Conservation (phyloP, 208 protist species). For the Leishmania arabica region DNA sequence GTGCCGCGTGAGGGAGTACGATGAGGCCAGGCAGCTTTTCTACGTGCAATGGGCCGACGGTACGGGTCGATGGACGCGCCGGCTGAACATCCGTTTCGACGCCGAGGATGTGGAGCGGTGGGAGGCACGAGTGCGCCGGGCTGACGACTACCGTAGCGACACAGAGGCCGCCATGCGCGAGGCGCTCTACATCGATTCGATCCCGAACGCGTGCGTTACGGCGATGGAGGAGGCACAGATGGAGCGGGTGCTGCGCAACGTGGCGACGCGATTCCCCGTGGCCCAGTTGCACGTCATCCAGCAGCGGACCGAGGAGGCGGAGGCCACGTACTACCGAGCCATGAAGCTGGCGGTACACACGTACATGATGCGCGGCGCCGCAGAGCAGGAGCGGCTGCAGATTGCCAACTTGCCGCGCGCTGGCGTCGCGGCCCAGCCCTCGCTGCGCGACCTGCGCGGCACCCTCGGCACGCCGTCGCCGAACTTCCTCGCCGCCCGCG, state of each 20-base stretch:
- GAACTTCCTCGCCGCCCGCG: conserved; percentile 63
- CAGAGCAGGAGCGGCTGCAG: conserved; percentile 67
- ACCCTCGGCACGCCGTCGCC: conserved; percentile 85
- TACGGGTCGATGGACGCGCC: conserved; percentile 81
- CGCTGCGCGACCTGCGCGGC: conserved; percentile 61
- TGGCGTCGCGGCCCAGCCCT: conserved; percentile 35
- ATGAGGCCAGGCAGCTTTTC: conserved; percentile 62
- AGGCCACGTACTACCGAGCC: conserved; percentile 79
- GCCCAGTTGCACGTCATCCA: conserved; percentile 77
- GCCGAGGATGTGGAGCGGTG: conserved; percentile 74
- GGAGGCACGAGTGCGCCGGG: conserved; percentile 71
- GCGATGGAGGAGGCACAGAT: conserved; percentile 84
- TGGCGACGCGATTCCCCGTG: conserved; percentile 79
- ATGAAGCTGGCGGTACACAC: conserved; percentile 81
- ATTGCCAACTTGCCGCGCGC: conserved; percentile 28
- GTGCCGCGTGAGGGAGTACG: conserved; percentile 79
- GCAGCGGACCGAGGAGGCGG: conserved; percentile 67
- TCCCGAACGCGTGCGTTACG: conserved; percentile 55
- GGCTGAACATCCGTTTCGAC: conserved; percentile 93
- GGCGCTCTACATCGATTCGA: conserved; percentile 74
- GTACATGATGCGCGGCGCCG: conserved; percentile 62
- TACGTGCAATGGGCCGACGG: conserved; percentile 76
- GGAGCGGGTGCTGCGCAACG: conserved; percentile 80
- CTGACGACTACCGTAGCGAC: conserved; percentile 69
- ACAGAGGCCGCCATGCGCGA: conserved; percentile 79